Percentiles rank a stretch among this genome's conserved stretches.
phyloP scores from a whole-genome alignment of 768 basidiomycete species.

The Auriscalpium orientale region DNA sequence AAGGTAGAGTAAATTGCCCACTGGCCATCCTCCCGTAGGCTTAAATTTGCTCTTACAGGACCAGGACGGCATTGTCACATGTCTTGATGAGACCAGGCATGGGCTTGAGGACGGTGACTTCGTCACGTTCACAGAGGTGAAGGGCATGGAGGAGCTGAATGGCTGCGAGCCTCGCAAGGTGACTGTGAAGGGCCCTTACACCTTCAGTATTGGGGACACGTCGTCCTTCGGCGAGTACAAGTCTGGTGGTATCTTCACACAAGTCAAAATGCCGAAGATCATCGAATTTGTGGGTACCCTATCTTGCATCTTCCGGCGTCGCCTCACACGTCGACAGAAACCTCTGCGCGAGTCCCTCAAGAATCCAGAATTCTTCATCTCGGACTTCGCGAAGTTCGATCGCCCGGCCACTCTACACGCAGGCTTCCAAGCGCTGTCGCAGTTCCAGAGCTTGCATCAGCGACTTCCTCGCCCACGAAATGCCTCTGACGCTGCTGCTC shows the following conservation, averaged over 20 bases:
- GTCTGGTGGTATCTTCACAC: slow-evolving; percentile 89
- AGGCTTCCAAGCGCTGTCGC: slow-evolving; percentile 89
- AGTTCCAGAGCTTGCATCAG: slow-evolving; percentile 57
- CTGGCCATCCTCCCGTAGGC: neutral
- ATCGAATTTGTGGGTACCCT: slow-evolving; percentile 74
- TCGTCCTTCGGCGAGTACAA: slow-evolving; percentile 69
- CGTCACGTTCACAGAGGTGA: slow-evolving; percentile 92
- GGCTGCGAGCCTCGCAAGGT: slow-evolving; percentile 88
- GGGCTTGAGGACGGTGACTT: slow-evolving; percentile 98
- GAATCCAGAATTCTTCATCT: slow-evolving; percentile 82
- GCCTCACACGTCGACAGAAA: slow-evolving; percentile 52
- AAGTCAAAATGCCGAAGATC: slow-evolving; percentile 98
- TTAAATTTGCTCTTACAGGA: slow-evolving; percentile 37
- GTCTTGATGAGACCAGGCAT: slow-evolving; percentile 93
- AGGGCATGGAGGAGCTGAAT: slow-evolving; percentile 91
- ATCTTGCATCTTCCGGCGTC: neutral
- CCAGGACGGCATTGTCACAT: slow-evolving; percentile 88
- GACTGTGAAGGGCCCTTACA: slow-evolving; percentile 93
- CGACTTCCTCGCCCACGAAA: slow-evolving; percentile 81
- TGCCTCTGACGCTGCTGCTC: slow-evolving; percentile 60
- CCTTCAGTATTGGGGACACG: slow-evolving; percentile 93
- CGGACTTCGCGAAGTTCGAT: slow-evolving; percentile 97
- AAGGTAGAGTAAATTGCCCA: slow-evolving; percentile 41
- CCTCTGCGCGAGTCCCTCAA: slow-evolving; percentile 78
- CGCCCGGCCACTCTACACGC: slow-evolving; percentile 84